phyloP scores from a whole-genome alignment of 768 basidiomycete species.

The Kwoniella dejecticola region DNA sequence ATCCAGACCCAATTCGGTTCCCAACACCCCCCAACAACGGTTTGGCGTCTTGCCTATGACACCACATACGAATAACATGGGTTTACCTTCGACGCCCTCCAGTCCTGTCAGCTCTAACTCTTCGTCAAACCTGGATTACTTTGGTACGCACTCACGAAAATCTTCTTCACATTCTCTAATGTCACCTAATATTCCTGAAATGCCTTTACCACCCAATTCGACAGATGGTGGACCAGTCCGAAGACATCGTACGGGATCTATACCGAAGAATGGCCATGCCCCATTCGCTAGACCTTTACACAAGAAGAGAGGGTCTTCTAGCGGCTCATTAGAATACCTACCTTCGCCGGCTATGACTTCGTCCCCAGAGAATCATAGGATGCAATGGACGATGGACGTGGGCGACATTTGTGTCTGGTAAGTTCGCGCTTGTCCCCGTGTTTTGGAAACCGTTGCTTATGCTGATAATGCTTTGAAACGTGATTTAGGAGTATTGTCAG shows the following conservation, averaged over 20 bases:
- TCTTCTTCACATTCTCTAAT: conserved; percentile 35
- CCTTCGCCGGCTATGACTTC: conserved; percentile 12
- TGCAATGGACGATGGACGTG: conserved; percentile 40
- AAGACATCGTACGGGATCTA: conserved; percentile 36
- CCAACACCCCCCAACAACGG: conserved; percentile 40
- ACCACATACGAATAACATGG: conserved; percentile 26
- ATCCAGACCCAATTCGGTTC: conserved; percentile 28
- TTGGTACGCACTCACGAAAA: conserved; percentile 36
- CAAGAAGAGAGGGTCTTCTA: conserved; percentile 29
- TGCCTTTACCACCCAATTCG: conserved; percentile 23
- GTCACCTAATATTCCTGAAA: conserved; percentile 28
- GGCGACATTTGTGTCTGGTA: conserved; percentile 44
- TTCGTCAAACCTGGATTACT: conserved; percentile 39
- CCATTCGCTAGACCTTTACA: conserved; percentile 33
- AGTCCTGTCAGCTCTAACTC: conserved; percentile 36
- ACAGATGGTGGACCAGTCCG: conserved; percentile 44
- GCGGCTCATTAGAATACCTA: conserved; percentile 15
- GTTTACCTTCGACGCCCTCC: conserved; percentile 41
- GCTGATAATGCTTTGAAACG: background rate
- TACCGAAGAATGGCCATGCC: conserved; percentile 11
- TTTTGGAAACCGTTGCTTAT: background rate
- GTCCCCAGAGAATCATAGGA: conserved; percentile 13
- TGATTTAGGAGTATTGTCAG: conserved; percentile 48
- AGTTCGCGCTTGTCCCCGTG: background rate
- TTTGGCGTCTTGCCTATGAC: conserved; percentile 50